Base-by-base conservation (phyloP, 768 basidiomycete genomes). In the Auriscalpium vulgare region DNA sequence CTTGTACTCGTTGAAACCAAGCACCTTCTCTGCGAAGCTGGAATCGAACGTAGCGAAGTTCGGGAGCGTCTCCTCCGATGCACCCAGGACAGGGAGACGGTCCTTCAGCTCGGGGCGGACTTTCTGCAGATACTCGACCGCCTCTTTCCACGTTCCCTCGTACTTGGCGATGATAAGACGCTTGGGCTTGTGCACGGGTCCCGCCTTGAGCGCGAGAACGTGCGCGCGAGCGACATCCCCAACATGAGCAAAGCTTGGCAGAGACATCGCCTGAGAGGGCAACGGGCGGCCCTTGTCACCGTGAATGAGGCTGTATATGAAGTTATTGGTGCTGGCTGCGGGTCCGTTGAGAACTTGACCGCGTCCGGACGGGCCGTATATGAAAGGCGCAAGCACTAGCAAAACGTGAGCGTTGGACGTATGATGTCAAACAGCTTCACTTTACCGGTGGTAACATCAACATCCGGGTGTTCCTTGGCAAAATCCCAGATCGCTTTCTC, bases 181-280 rank as follows among this genome's bases (percentile, higher is more conserved):
- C 34, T 50, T 47, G 11, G 44, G 38, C 3, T 37, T 47, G 8
- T 50, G 23, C 3, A 40, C n/a, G 7, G 51, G 58, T 9, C 46
- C 9, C 1, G 44, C 29, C n/a, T 48, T 46, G 29, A 71, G 62
- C 17, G 69, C 68, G 23, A 55, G 51, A 14, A 70, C 61, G 47
- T 69, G 68, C 2, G 68, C 70, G 2, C 56, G 59, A 9, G 71
- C 70, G n/a, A 68, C 71, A 40, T 71, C 70, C 2, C 65, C 60
- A 1, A 72, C 66, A 56, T 72, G 65, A 49, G 65, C 59, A 47
- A 50, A 66, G 45, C 59, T 40, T 7, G 69, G 68, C 29, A 10
- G 64, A 56, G 4, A 61, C 51, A 29, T 47, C 53, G 23, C 65
- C 65, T 36, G 55, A 49, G 44, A 51, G 53, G 4, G 54, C 40